phyloP scores from a whole-genome alignment of 441 rosid species.

The Mallotus repandus region DNA sequence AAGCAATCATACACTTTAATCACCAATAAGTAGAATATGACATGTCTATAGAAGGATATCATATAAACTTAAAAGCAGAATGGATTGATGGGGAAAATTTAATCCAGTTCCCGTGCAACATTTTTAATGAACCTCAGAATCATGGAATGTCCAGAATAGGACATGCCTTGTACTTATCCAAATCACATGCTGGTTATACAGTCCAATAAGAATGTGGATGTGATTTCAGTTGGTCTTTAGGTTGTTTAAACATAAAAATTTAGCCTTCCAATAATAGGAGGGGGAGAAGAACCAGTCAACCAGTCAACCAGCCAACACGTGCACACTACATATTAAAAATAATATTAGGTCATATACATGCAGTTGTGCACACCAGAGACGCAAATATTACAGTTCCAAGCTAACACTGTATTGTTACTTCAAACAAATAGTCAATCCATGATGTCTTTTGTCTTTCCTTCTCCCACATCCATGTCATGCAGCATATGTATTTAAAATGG shows the following conservation, averaged over 20 bases:
- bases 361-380: background rate
- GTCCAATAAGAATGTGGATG: too few relatives aligned
- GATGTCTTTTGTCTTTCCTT: background rate
- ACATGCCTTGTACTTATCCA: background rate
- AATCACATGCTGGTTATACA: constrained; percentile 3
- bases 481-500: background rate
- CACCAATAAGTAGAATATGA: background rate
- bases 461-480: constrained; percentile 11
- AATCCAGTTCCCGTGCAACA: background rate
- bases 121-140: background rate
- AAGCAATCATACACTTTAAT: constrained; percentile 15
- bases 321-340: background rate
- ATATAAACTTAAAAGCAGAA: constrained; percentile 1
- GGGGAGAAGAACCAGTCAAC: background rate
- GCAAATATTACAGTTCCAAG: background rate
- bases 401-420: background rate
- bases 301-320: background rate
- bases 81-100: background rate
- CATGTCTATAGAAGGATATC: background rate
- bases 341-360: background rate
- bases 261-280: background rate
- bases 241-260: constrained; percentile 1
- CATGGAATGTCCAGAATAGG: background rate
- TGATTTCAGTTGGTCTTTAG: background rate
- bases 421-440: constrained; percentile 7